Percentiles rank a stretch among this genome's conserved stretches.
Evolutionary conservation across 2,329 filamentous ascomycete species (phyloP).

Genomic region (Apiospora kogelbergensis): DNA sequence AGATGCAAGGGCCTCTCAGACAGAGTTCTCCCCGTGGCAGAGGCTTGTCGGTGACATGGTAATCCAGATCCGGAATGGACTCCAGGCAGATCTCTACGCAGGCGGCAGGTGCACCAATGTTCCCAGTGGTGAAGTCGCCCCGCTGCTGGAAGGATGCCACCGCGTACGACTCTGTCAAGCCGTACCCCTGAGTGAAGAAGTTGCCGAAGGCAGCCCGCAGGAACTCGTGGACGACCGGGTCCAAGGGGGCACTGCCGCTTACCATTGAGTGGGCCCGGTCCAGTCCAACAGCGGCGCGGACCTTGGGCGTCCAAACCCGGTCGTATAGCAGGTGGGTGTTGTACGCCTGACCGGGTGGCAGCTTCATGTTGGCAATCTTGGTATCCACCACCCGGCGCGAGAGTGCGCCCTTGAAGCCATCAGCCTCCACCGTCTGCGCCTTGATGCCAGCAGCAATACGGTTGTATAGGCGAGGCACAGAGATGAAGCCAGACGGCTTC

Average conservation of each 20-base stretch:
- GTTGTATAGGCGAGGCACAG: constrained; percentile 90
- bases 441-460: constrained; percentile 84
- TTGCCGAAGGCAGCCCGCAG: constrained; percentile 80
- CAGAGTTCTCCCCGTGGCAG: constrained; percentile 88
- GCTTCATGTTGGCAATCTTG: constrained; percentile 77
- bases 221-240: constrained; percentile 85
- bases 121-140: constrained; percentile 74
- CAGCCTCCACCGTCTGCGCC: constrained; percentile 72
- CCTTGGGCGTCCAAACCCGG: constrained; percentile 88
- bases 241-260: constrained; percentile 86
- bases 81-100: constrained; percentile 74
- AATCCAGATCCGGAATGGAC: constrained; percentile 93
- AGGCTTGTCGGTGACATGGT: constrained; percentile 83
- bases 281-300: constrained; percentile 78
- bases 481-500: constrained; percentile 78
- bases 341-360: constrained; percentile 70
- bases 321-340: constrained; percentile 79
- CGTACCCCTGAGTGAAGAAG: constrained; percentile 84
- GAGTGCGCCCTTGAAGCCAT: constrained; percentile 77
- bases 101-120: constrained; percentile 73
- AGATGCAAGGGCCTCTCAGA: constrained; percentile 76
- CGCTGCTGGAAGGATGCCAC: constrained; percentile 67
- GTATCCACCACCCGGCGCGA: constrained; percentile 76
- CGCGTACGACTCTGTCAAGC: constrained; percentile 91
- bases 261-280: constrained; percentile 73